phyloP scores from a whole-genome alignment of 148 eudicot genomes.

The Chenopodium album region DNA sequence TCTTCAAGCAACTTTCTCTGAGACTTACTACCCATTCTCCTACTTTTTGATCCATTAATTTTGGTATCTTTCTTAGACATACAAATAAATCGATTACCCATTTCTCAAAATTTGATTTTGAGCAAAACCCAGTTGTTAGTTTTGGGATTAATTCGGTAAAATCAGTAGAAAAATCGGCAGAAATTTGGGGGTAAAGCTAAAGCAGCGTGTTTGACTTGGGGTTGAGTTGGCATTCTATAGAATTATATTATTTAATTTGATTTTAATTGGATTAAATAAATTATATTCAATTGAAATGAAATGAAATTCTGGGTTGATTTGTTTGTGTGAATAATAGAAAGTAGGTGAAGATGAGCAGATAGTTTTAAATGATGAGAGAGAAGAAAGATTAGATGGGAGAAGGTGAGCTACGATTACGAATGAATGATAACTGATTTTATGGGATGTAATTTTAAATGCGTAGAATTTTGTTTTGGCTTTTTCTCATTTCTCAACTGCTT shows the following conservation, averaged over 20 bases:
- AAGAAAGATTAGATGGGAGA: not conserved
- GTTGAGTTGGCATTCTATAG: constrained; percentile 11
- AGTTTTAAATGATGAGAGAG: constrained; percentile 12
- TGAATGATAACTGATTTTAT: no score
- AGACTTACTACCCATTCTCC: constrained; percentile 53
- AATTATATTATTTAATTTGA: not conserved
- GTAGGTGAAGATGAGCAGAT: constrained; percentile 15
- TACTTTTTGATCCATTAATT: constrained; percentile 47
- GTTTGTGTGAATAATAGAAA: not conserved
- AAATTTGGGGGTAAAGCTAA: not conserved
- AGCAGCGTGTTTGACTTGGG: constrained; percentile 18
- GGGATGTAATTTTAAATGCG: not conserved
- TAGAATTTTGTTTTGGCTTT: not conserved
- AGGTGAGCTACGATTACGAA: no score
- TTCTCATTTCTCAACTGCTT: no score
- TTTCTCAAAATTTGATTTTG: constrained; percentile 25
- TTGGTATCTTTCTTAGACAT: constrained; percentile 64
- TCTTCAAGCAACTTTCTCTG: constrained; percentile 57
- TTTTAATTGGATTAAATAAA: no score
- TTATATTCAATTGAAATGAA: no score
- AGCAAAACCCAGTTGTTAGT: not conserved
- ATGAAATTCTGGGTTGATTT: no score
- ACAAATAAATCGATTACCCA: constrained; percentile 73
- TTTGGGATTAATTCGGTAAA: not conserved
- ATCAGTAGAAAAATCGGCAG: not conserved